Evolutionary conservation across 768 basidiomycete genomes (phyloP).

Genomic region (Podaxis carcinomalis): DNA sequence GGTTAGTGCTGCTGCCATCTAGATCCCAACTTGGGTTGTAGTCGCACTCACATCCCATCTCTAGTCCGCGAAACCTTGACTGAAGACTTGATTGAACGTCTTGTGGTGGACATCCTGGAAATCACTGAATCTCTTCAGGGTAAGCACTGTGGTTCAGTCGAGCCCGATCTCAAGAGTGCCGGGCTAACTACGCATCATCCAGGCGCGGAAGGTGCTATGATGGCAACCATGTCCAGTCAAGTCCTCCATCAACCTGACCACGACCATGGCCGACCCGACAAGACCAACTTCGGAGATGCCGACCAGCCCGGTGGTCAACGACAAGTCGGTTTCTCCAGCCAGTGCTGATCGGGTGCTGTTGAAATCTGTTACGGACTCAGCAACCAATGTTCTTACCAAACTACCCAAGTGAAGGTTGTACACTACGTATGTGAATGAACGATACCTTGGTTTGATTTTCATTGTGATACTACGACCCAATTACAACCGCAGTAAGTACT

Average conservation of each 20-base stretch:
- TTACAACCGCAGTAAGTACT: too few species aligned
- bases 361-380: background rate
- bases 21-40: background rate
- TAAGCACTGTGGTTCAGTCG: slow-evolving; percentile 19
- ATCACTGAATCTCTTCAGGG: slow-evolving; percentile 43
- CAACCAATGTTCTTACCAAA: too few species aligned
- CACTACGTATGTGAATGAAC: too few species aligned
- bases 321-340: slow-evolving; percentile 34
- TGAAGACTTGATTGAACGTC: slow-evolving; percentile 45
- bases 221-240: slow-evolving; percentile 18
- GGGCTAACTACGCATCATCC: background rate
- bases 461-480: too few species aligned
- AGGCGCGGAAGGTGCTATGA: slow-evolving; percentile 23
- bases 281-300: slow-evolving; percentile 33
- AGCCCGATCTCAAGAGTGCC: background rate
- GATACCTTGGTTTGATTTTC: too few species aligned
- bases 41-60: background rate
- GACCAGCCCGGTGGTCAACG: slow-evolving; percentile 17
- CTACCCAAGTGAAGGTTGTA: too few species aligned
- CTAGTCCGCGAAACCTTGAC: slow-evolving; percentile 49
- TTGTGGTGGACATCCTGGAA: slow-evolving; percentile 47
- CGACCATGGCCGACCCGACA: slow-evolving; percentile 36
- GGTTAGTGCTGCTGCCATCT: background rate
- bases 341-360: slow-evolving; percentile 24
- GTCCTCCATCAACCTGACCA: slow-evolving; percentile 32